Evolutionary conservation across 2,329 filamentous ascomycete species (phyloP).

Genomic region (Cadophora luteo-olivacea): DNA sequence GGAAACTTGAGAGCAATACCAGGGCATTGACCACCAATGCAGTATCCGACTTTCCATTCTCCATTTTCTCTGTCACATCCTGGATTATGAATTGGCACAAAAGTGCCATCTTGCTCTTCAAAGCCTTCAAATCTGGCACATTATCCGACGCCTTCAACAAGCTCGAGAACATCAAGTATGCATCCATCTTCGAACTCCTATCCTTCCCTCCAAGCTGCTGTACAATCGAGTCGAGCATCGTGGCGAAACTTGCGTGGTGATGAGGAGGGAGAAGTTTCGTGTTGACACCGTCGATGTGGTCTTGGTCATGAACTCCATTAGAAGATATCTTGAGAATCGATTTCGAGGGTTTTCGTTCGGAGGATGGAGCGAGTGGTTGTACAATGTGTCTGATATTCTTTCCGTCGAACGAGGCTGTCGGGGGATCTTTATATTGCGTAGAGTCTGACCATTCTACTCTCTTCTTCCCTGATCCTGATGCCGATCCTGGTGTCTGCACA

Average conservation of each 20-base stretch:
- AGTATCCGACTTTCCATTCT: slow-evolving; percentile 64
- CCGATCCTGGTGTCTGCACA: slow-evolving; percentile 38
- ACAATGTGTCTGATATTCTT: slow-evolving; percentile 23
- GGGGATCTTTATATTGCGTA: slow-evolving; percentile 59
- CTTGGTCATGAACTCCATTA: slow-evolving; percentile 41
- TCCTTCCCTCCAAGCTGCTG: slow-evolving; percentile 81
- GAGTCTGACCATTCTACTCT: slow-evolving; percentile 71
- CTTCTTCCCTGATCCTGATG: slow-evolving; percentile 43
- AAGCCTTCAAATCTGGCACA: slow-evolving; percentile 74
- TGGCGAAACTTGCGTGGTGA: slow-evolving; percentile 65
- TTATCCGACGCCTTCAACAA: slow-evolving; percentile 83
- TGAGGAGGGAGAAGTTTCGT: slow-evolving; percentile 37
- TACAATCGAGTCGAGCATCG: slow-evolving; percentile 85
- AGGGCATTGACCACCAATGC: slow-evolving; percentile 80
- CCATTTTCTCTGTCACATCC: slow-evolving; percentile 71
- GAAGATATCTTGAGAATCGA: slow-evolving; percentile 80
- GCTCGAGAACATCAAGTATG: slow-evolving; percentile 80
- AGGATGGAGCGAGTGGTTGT: slow-evolving; percentile 39
- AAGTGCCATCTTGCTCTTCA: slow-evolving; percentile 77
- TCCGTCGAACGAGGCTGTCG: slow-evolving; percentile 35
- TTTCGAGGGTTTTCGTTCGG: slow-evolving; percentile 62
- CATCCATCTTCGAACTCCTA: slow-evolving; percentile 77
- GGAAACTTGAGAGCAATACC: slow-evolving; percentile 77
- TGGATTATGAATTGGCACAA: slow-evolving; percentile 84
- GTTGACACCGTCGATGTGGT: slow-evolving; percentile 22